A percentile compares a stretch with the other conserved stretches of the same genome.
Conservation (phyloP, 441 rosid genomes). For the Brassica balearica region DNA sequence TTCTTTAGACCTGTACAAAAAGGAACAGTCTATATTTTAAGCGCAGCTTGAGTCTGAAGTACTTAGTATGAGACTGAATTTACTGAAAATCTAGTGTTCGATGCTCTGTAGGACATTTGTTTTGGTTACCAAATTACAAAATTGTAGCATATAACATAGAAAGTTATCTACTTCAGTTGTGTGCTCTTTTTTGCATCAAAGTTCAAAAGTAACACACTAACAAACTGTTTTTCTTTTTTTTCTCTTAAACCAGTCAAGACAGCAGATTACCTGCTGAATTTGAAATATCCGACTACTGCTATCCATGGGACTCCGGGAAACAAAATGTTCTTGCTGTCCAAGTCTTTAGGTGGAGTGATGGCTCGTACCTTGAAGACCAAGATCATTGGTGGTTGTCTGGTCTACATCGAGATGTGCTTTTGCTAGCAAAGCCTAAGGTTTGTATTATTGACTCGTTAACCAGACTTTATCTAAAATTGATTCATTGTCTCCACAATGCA, state of each 20-base stretch:
- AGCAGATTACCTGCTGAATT: constrained; percentile 99
- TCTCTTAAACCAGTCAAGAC: constrained; percentile 76
- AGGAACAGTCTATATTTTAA: constrained; percentile 3
- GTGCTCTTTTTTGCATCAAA: constrained; percentile 5
- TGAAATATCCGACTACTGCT: constrained; percentile 89
- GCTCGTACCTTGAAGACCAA: constrained; percentile 99
- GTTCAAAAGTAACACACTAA: constrained; percentile 36
- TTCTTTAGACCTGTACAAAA: constrained; percentile 5
- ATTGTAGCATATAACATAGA: not conserved
- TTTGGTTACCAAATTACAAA: not conserved
- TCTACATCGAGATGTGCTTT: constrained; percentile 94
- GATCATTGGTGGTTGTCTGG: constrained; percentile 99
- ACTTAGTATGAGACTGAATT: not conserved
- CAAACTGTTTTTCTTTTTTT: constrained; percentile 15
- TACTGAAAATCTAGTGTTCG: constrained; percentile 17
- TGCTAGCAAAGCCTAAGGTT: constrained; percentile 97
- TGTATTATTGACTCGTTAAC: constrained; percentile 22
- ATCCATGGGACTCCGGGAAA: constrained; percentile 75
- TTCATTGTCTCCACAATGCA: constrained; percentile 19
- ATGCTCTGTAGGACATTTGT: constrained; percentile 1
- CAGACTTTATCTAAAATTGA: constrained; percentile 12
- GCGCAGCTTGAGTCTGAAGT: constrained; percentile 3
- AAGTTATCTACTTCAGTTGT: constrained; percentile 1
- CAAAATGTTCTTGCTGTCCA: constrained; percentile 93
- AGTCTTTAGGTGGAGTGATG: constrained; percentile 99